Percentiles rank a stretch among this genome's conserved stretches.
Conservation (phyloP, 345 rosid species). For the Balakata baccata region DNA sequence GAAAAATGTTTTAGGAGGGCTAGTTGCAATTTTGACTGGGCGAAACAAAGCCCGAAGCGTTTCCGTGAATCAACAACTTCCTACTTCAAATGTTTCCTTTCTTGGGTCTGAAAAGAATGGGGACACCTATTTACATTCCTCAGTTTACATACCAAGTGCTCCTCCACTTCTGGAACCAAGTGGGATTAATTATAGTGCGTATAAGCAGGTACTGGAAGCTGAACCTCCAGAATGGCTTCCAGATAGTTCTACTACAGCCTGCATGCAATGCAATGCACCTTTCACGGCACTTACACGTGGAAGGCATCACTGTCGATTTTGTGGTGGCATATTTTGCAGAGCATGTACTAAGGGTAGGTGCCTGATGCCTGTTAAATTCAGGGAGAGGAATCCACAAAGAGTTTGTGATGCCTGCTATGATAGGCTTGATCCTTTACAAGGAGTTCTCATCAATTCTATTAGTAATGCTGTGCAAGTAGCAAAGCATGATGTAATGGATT, state of each 20-base stretch:
- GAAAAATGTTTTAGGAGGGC: constrained; percentile 73
- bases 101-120: constrained; percentile 73
- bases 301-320: constrained; percentile 94
- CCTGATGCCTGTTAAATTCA: constrained; percentile 71
- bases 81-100: constrained; percentile 71
- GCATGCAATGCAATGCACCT: constrained; percentile 79
- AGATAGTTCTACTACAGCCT: constrained; percentile 68
- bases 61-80: constrained; percentile 31
- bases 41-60: constrained; percentile 37
- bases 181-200: constrained; percentile 50
- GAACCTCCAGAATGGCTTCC: constrained; percentile 97
- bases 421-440: constrained; percentile 90
- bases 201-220: constrained; percentile 72
- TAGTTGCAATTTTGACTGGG: constrained; percentile 80
- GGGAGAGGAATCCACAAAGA: constrained; percentile 88
- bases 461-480: constrained; percentile 94
- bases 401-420: constrained; percentile 95
- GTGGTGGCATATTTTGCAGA: constrained; percentile 92
- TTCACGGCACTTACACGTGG: constrained; percentile 85
- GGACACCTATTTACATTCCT: constrained; percentile 69
- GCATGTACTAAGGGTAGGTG: constrained; percentile 80
- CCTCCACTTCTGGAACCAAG: constrained; percentile 78
- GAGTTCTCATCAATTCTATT: constrained; percentile 65
- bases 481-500: constrained; percentile 88
- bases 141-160: constrained; percentile 93